phyloP scores from a whole-genome alignment of 768 basidiomycete genomes.

The Mycena polygramma region DNA sequence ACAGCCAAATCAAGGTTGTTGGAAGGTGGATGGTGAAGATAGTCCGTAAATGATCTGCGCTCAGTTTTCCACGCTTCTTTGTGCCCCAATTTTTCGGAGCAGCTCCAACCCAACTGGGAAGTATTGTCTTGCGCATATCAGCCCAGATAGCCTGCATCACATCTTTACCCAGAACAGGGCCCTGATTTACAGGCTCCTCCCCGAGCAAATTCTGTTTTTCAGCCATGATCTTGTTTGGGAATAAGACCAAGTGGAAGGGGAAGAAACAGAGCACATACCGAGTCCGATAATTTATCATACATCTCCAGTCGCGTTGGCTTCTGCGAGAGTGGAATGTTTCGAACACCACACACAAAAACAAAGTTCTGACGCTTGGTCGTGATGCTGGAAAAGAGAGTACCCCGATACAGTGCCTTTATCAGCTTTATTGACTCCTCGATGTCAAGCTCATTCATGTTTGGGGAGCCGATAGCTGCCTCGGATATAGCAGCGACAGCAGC shows the following conservation, averaged over 20 bases:
- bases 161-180: conserved; percentile 33
- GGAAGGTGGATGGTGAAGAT: conserved; percentile 48
- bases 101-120: conserved; percentile 42
- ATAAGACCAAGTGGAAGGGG: background rate
- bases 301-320: background rate
- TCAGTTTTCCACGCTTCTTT: conserved; percentile 45
- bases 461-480: background rate
- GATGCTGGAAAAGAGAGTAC: conserved; percentile 7
- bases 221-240: background rate
- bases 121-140: conserved; percentile 41
- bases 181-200: background rate
- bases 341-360: background rate
- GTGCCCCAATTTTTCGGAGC: conserved; percentile 42
- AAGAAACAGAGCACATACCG: conserved; percentile 3
- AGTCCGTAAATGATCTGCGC: conserved; percentile 52
- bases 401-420: conserved; percentile 12
- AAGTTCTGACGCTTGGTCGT: background rate
- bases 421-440: background rate
- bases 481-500: background rate
- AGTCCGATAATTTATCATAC: background rate
- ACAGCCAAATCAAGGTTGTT: conserved; percentile 51
- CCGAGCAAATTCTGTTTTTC: background rate
- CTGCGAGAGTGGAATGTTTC: background rate
- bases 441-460: background rate
- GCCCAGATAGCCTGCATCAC: conserved; percentile 28